Conservation (phyloP, 257 asterid species). For the Asclepias syriaca region DNA sequence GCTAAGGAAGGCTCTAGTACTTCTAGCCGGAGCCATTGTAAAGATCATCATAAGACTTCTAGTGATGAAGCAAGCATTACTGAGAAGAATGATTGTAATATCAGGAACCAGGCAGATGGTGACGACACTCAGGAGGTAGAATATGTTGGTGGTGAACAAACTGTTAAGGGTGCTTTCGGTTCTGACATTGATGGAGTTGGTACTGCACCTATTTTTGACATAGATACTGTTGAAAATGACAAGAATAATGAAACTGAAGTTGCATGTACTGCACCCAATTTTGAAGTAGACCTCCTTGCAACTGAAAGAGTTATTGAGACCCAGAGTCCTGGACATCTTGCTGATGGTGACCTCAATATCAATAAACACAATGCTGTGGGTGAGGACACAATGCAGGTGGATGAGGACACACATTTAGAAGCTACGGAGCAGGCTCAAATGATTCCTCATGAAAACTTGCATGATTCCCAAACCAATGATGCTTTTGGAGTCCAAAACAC, state of each 20-base stretch:
- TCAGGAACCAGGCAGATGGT: conserved; percentile 46
- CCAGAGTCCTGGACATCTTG: conserved; percentile 41
- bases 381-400: conserved; percentile 50
- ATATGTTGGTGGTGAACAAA: conserved; percentile 35
- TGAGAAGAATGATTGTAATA: conserved; percentile 67
- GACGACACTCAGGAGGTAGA: conserved; percentile 87
- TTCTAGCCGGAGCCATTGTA: conserved; percentile 26
- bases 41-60: conserved; percentile 38
- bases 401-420: conserved; percentile 31
- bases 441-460: conserved; percentile 12
- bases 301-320: conserved; percentile 67
- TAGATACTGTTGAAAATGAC: conserved; percentile 53
- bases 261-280: conserved; percentile 30
- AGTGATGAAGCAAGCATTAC: conserved; percentile 74
- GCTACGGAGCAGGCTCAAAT: conserved; percentile 26
- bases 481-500: conserved; percentile 15
- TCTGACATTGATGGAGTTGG: conserved; percentile 63
- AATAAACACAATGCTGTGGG: conserved; percentile 31
- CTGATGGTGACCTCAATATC: conserved; percentile 34
- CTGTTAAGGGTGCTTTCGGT: conserved; percentile 62
- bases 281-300: conserved; percentile 41
- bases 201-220: conserved; percentile 38
- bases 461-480: conserved; percentile 21
- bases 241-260: conserved; percentile 53
- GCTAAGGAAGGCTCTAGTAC: conserved; percentile 31